Conservation (phyloP, 1,139 yeast species). For the Pichia sp. region DNA sequence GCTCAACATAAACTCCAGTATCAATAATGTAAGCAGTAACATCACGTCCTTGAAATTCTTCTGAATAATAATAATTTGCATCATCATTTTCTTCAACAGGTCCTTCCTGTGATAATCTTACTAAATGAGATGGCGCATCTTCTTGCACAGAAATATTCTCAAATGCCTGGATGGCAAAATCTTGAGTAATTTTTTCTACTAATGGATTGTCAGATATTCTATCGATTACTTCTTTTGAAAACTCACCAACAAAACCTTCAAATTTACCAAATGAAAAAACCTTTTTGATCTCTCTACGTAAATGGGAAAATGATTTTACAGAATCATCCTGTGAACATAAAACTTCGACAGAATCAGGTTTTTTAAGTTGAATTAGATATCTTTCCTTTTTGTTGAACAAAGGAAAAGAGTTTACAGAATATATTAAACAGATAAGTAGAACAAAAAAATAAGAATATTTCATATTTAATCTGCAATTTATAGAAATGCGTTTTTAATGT, state of each 20-base stretch:
- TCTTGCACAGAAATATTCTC: conserved; percentile 31
- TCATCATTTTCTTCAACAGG: conserved; percentile 22
- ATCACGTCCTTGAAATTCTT: conserved; percentile 40
- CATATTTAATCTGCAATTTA: not conserved
- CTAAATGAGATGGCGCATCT: conserved; percentile 29
- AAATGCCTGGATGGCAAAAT: conserved; percentile 45
- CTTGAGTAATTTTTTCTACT: conserved; percentile 57
- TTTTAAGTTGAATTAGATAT: conserved; percentile 35
- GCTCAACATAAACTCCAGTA: conserved; percentile 47
- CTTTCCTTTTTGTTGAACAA: conserved; percentile 14
- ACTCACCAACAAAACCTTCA: conserved; percentile 58
- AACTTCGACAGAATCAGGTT: conserved; percentile 32
- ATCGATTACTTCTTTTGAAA: conserved; percentile 43
- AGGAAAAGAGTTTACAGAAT: conserved; percentile 9
- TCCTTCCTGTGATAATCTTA: conserved; percentile 26
- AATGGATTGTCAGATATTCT: conserved; percentile 42
- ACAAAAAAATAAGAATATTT: not conserved
- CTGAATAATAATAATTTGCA: conserved; percentile 39
- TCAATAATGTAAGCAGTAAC: conserved; percentile 78
- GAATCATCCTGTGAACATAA: conserved; percentile 28
- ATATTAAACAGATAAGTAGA: not conserved
- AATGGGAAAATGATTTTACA: conserved; percentile 28
- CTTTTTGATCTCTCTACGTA: conserved; percentile 40
- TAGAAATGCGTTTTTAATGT: no score
- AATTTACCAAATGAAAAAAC: conserved; percentile 56